Conservation (phyloP, 2,329 filamentous ascomycete genomes). For the Aspergillus chevalieri region DNA sequence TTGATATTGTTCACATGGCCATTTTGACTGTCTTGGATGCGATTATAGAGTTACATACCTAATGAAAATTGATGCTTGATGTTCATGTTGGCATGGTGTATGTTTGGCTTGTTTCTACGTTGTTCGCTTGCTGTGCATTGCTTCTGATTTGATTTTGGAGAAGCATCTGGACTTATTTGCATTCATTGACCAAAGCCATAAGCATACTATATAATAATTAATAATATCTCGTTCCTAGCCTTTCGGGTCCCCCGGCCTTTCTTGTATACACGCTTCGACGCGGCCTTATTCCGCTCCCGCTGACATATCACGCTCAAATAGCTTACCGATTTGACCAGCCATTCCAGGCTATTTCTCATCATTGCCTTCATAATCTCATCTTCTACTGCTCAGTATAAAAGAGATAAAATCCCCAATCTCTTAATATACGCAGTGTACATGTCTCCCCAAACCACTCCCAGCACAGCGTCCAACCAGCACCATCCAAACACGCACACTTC, state of each 20-base stretch:
- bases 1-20: no score
- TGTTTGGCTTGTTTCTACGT: neutral
- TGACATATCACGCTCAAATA: neutral
- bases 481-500: conserved; percentile 1
- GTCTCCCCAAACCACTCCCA: conserved; percentile 12
- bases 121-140: no score
- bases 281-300: conserved; percentile 2
- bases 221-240: no score
- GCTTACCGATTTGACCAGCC: neutral
- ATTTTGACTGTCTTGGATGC: no score
- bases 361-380: neutral
- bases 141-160: no score
- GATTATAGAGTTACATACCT: conserved; percentile 2
- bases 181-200: no score
- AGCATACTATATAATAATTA: no score
- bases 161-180: no score
- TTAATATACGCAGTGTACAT: conserved; percentile 6
- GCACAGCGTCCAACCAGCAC: neutral
- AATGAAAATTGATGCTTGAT: conserved; percentile 12
- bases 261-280: no score
- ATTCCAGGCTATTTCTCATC: neutral
- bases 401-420: no score
- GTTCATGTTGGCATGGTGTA: conserved; percentile 1
- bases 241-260: no score
- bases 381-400: neutral